Conservation (phyloP, 495 filamentous ascomycete species). For the Penicillium crystallinum region DNA sequence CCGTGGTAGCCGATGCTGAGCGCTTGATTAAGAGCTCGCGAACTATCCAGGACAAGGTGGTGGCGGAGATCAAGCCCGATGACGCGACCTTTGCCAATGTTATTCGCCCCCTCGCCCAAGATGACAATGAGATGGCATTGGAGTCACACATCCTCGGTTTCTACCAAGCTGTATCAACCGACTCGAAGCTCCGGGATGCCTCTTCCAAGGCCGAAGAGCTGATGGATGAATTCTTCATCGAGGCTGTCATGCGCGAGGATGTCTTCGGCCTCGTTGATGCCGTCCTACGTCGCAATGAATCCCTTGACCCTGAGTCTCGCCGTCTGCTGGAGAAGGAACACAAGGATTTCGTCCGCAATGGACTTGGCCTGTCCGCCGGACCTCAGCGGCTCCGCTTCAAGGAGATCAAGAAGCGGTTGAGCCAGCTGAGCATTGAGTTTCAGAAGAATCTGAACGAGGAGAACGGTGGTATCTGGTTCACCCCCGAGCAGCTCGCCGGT, state of each 20-base stretch:
- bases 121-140: slow-evolving; percentile 61
- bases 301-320: slow-evolving; percentile 59
- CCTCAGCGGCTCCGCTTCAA: slow-evolving; percentile 61
- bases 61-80: slow-evolving; percentile 57
- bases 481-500: slow-evolving; percentile 54
- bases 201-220: slow-evolving; percentile 64
- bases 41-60: slow-evolving; percentile 68
- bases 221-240: slow-evolving; percentile 62
- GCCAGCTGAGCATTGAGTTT: slow-evolving; percentile 60
- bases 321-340: slow-evolving; percentile 64
- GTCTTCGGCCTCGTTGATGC: slow-evolving; percentile 59
- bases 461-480: slow-evolving; percentile 63
- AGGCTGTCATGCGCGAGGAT: slow-evolving; percentile 64
- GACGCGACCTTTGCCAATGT: slow-evolving; percentile 63
- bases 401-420: slow-evolving; percentile 67
- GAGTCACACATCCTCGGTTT: slow-evolving; percentile 62
- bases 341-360: slow-evolving; percentile 60
- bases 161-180: slow-evolving; percentile 73
- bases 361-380: slow-evolving; percentile 56
- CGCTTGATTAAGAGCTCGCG: slow-evolving; percentile 64
- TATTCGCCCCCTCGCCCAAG: slow-evolving; percentile 56
- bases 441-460: slow-evolving; percentile 68
- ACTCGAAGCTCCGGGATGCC: slow-evolving; percentile 64
- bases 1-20: slow-evolving; percentile 72
- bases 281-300: slow-evolving; percentile 52